phyloP scores from a whole-genome alignment of 2,329 filamentous ascomycete species.

The Epichloe baconii region DNA sequence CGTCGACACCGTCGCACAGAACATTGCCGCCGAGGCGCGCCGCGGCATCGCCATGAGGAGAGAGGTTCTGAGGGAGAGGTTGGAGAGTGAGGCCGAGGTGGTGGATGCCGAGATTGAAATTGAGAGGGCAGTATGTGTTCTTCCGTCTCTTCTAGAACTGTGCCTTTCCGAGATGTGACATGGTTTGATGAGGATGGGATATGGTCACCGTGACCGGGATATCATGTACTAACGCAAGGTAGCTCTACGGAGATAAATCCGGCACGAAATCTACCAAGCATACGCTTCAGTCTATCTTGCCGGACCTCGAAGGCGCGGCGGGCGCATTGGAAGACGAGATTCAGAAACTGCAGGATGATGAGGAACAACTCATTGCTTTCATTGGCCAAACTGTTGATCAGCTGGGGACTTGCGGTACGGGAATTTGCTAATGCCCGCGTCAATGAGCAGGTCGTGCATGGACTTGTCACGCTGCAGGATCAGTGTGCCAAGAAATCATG shows the following conservation, averaged over 20 bases:
- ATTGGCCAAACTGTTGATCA: conserved; percentile 55
- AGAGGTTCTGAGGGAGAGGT: conserved; percentile 40
- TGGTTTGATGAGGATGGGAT: too few relatives aligned
- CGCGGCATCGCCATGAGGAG: conserved; percentile 45
- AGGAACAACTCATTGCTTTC: conserved; percentile 42
- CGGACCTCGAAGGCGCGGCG: conserved; percentile 55
- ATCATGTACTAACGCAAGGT: background rate
- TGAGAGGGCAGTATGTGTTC: conserved; percentile 36
- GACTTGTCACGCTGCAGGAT: conserved; percentile 42
- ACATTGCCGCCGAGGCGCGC: conserved; percentile 52
- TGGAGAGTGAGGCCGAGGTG: conserved; percentile 36
- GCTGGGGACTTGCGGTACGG: conserved; percentile 74
- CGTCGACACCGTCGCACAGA: conserved; percentile 52
- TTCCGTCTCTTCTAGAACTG: background rate
- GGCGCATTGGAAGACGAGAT: conserved; percentile 56
- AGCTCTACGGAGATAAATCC: conserved; percentile 45
- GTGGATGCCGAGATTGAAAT: conserved; percentile 52
- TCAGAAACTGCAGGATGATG: conserved; percentile 49
- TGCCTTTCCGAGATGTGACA: too few relatives aligned
- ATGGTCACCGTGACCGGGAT: background rate
- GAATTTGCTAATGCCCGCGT: conserved; percentile 53
- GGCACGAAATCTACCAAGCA: conserved; percentile 40
- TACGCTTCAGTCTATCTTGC: conserved; percentile 49
- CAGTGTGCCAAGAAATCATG: conserved; percentile 39
- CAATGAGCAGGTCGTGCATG: conserved; percentile 52